Base-by-base conservation (phyloP, 768 basidiomycete species). In the Hericium coralloides region DNA sequence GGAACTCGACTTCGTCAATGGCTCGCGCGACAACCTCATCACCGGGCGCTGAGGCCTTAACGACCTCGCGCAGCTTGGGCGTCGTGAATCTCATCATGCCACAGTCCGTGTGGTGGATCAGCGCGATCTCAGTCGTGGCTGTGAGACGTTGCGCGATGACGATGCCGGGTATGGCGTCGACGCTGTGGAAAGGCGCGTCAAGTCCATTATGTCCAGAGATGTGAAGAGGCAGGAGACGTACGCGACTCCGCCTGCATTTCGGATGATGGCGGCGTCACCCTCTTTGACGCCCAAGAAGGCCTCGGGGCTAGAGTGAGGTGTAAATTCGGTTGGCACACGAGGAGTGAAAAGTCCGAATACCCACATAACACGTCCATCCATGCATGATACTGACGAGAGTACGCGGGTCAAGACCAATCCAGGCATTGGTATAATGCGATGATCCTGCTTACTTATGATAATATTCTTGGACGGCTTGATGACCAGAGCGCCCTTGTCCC, bases 281-380 rank as follows among this genome's bases (percentile, higher is more conserved):
- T 85, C 76, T 17, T 81, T 70, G 53, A 86, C 73, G 15, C 83
- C 84, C 18, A 87, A 75, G 49, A 82, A 77, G 10, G 77, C 72
- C 38, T 78, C 79, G 26, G 81, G 80, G 63, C 83, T 84, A 63
- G 58, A 25, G 49, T 54, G 17, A 9, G 49, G 38, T 7, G 22
- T 55, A 12, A 53, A 55, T 52, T 39, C 12, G 26, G 17, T 18
- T 26, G 17, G 31, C 23, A 43, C 18, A 41, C 45, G 37, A 9
- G 31, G 38, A 52, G 31, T n/a, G 49, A 18, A n/a, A 10, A 8
- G 31, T 31, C 55, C 58, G 5, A 23, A 3, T 23, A 57, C 73
- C 65, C 65, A 85, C 83, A 87, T 80, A 60, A 87, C 73, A 53
- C 86, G 81, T 52, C 84, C 83, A 66, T 87, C 86, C 85, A 87